Conservation (phyloP, 805 yeast genomes). For the Debaryomyces castellii region DNA sequence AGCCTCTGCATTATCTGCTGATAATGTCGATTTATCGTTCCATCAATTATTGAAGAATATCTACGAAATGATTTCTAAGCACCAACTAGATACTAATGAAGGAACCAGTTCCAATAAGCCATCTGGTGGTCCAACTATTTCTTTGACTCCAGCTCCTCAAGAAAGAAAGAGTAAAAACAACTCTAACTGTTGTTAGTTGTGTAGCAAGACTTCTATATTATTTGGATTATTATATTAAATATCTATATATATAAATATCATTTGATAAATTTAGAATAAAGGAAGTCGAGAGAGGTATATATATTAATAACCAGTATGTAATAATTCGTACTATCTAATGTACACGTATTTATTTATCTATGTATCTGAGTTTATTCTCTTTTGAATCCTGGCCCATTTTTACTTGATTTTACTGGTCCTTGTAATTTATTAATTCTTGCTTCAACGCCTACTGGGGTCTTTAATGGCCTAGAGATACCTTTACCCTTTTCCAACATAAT, state of each 20-base stretch:
- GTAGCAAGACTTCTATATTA: not conserved
- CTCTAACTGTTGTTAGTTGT: slow-evolving; percentile 63
- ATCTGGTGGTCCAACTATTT: slow-evolving; percentile 84
- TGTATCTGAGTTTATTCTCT: not conserved
- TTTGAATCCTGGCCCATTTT: slow-evolving; percentile 5
- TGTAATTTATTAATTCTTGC: slow-evolving; percentile 16
- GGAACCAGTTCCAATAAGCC: slow-evolving; percentile 55
- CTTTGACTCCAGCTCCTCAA: slow-evolving; percentile 90
- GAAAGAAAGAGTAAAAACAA: slow-evolving; percentile 62
- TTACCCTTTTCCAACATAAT: slow-evolving; percentile 20
- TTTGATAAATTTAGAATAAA: too few species aligned
- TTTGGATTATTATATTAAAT: not conserved
- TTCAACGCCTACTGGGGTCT: slow-evolving; percentile 29
- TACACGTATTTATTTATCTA: not conserved
- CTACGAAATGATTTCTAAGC: slow-evolving; percentile 91
- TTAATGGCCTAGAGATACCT: slow-evolving; percentile 35
- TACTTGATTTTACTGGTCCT: slow-evolving; percentile 20
- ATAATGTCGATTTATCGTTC: slow-evolving; percentile 93
- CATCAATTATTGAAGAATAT: slow-evolving; percentile 90
- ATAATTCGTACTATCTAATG: not conserved
- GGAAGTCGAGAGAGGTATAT: not conserved
- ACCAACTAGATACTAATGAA: slow-evolving; percentile 86
- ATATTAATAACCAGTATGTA: not conserved
- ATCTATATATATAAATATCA: not conserved
- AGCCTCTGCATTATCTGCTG: slow-evolving; percentile 91